These are phyloP conservation scores for Helotiales sp. DNA, from an alignment of 2,329 filamentous ascomycete genomes.

Conservation along the genomic window DNA sequence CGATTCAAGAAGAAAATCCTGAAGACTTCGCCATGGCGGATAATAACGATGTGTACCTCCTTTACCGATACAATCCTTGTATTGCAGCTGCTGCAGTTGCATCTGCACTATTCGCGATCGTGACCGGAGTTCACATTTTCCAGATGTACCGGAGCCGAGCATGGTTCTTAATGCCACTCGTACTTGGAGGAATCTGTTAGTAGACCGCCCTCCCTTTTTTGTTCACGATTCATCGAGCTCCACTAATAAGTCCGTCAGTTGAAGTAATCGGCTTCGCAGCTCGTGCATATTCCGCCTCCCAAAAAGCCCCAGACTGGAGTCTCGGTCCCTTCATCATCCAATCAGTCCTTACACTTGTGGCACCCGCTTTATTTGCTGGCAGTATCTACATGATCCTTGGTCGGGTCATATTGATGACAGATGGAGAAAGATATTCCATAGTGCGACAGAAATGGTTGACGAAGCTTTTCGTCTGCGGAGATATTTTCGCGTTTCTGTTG, in stretches of 20 bases:
- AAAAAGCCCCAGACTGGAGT: constrained; percentile 25
- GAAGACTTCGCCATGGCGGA: neutral
- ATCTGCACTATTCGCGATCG: neutral
- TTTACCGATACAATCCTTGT: neutral
- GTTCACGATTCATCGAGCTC: no score
- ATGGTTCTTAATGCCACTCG: constrained; percentile 56
- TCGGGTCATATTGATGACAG: constrained; percentile 43
- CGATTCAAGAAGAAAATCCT: no score
- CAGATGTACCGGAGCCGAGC: constrained; percentile 48
- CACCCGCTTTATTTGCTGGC: constrained; percentile 47
- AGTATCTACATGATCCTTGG: constrained; percentile 48
- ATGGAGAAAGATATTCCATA: constrained; percentile 44
- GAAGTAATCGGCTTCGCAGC: constrained; percentile 46
- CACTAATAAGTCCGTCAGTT: constrained; percentile 39
- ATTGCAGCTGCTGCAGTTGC: neutral
- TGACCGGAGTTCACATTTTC: constrained; percentile 42
- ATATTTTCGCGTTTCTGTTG: constrained; percentile 49
- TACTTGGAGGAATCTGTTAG: constrained; percentile 55
- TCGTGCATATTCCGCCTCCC: constrained; percentile 33
- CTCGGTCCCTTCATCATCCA: constrained; percentile 44
- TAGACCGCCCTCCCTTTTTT: no score
- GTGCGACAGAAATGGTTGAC: constrained; percentile 45
- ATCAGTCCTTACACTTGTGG: constrained; percentile 45
- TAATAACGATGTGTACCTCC: neutral
- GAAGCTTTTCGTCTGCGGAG: constrained; percentile 50